Evolutionary conservation across 129 eudicot species (phyloP).

Genomic region (carrot (Daucus carota)): DNA sequence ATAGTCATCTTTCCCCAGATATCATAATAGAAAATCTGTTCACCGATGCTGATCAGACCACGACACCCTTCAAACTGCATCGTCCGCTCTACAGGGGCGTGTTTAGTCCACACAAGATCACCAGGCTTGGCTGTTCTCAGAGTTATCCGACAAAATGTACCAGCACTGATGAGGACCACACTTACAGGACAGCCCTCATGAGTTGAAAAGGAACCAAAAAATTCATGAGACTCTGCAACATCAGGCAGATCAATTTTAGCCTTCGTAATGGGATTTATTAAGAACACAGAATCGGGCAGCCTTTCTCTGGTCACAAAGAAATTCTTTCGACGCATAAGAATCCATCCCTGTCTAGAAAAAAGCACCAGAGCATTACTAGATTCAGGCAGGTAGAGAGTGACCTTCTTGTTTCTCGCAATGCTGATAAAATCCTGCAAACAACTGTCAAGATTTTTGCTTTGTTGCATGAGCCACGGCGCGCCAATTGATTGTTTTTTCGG

Average conservation of each 20-base stretch:
- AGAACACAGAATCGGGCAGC: conserved; percentile 4
- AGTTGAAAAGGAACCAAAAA: neutral
- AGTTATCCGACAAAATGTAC: neutral
- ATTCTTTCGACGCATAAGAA: conserved; percentile 4
- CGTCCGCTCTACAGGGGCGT: neutral
- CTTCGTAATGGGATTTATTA: conserved; percentile 1
- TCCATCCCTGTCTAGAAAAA: conserved; percentile 6
- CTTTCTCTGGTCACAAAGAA: neutral
- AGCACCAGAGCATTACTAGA: neutral
- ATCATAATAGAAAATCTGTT: neutral
- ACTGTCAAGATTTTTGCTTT: neutral
- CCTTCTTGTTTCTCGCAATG: conserved; percentile 2
- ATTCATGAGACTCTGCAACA: neutral
- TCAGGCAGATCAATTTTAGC: neutral
- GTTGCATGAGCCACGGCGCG: conserved; percentile 8
- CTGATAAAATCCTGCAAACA: conserved; percentile 7
- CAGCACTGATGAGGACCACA: neutral
- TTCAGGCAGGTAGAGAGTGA: conserved; percentile 7
- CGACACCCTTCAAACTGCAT: conserved; percentile 9
- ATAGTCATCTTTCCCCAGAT: conserved; percentile 3
- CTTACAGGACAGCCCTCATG: neutral
- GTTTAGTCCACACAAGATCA: conserved; percentile 5
- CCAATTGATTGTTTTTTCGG: conserved; percentile 6
- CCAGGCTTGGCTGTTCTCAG: neutral
- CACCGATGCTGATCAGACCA: neutral